Evolutionary conservation across 345 rosid genomes (phyloP), one percentile per base, ranked within the genome.

Genomic region (Hibiscus syriacus): DNA sequence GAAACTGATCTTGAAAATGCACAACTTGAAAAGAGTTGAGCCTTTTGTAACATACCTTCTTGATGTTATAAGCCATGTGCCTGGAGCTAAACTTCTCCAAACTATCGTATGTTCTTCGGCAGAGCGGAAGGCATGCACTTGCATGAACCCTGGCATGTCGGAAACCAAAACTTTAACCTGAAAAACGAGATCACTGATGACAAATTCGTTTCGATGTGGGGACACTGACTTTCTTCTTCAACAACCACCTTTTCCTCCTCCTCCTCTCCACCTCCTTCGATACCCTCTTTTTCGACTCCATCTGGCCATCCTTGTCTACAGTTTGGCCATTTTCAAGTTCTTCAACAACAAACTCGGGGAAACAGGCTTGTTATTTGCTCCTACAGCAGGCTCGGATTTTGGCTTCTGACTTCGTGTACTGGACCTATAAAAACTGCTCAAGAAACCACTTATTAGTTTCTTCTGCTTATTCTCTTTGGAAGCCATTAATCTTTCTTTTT

Each of bases 101-200:
- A 77, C 86, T 77, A 67, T 90, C 91, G 27, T 79, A 84, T 26
- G 87, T 86, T 67, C 70, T 78, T 56, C 98, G 11, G 96, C 92
- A 68, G 91, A 90, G 69, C 87, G 76, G 61, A 92, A 87, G 61
- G 96, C 98, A 78, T 87, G 98, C 32, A 78, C 86, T 67, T 90
- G 98, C 98, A 92, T 92, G 80, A 77, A 84, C 56, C 83, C 92
- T 36, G 96, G 91, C 98, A 92, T 92, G 70, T 92, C 98, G 13
- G 82, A 65, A 4, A 85, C 91, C 79, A 92, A 58, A 32, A 92
- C 90, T 83, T 76, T 92, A 79, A 88, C 95, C 66, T 89, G 91
- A 68, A 90, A 82, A 92, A 86, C 64, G 87, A 71, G 11, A 78
- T 85, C 68, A 79, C 95, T 11, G 87, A 85, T 43, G 69, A 59